Conservation (phyloP, 2,329 filamentous ascomycete species). For the Aspergillus sp. region DNA sequence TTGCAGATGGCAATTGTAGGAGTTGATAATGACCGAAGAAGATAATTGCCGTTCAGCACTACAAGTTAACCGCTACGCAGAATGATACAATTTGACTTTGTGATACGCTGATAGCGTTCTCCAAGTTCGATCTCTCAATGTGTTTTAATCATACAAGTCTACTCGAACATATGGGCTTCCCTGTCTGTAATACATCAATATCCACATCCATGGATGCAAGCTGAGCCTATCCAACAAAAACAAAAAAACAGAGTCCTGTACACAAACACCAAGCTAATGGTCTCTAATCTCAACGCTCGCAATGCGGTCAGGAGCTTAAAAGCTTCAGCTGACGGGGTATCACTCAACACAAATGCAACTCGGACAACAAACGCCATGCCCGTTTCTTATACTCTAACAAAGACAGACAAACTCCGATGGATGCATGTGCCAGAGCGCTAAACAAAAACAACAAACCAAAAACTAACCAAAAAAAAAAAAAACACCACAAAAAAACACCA, state of each 20-base stretch:
- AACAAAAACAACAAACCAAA: not conserved
- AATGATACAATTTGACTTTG: not conserved
- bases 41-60: too few relatives aligned
- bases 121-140: not conserved
- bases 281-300: not conserved
- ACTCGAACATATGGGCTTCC: not conserved
- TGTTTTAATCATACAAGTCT: not conserved
- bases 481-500: not conserved
- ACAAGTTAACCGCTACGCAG: too few relatives aligned
- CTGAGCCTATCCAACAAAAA: not conserved
- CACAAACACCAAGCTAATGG: not conserved
- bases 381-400: not conserved
- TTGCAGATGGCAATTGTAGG: too few relatives aligned
- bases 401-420: not conserved
- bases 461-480: not conserved
- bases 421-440: not conserved
- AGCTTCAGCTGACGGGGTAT: slow-evolving; percentile 23
- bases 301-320: slow-evolving; percentile 20
- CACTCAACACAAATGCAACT: slow-evolving; percentile 11
- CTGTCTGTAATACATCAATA: not conserved
- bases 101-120: not conserved
- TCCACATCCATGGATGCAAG: not conserved
- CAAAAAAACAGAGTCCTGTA: not conserved
- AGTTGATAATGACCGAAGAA: too few relatives aligned
- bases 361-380: slow-evolving; percentile 5